phyloP scores from a whole-genome alignment of 2,329 filamentous ascomycete species.

The Apiospora malaysiana region DNA sequence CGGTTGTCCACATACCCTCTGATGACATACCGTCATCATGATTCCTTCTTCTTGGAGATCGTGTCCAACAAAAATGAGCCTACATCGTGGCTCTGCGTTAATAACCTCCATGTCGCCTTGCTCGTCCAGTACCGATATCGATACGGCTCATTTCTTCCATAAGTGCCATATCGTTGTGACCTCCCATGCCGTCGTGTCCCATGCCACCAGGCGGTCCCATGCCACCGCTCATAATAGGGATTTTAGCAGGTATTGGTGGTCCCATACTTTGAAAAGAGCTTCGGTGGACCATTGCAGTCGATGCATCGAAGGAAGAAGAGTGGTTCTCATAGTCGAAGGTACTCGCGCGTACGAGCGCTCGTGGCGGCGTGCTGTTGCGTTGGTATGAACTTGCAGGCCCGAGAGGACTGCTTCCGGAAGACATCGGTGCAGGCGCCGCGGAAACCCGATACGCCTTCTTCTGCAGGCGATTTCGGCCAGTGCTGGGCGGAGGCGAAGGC shows the following conservation, averaged over 20 bases:
- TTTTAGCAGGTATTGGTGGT: constrained; percentile 74
- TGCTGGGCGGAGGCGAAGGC: constrained; percentile 43
- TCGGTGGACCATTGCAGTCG: constrained; percentile 35
- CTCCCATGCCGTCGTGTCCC: constrained; percentile 40
- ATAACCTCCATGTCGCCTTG: constrained; percentile 51
- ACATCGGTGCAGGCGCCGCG: constrained; percentile 45
- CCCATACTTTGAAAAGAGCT: constrained; percentile 43
- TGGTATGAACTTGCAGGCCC: constrained; percentile 59
- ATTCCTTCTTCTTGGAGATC: constrained; percentile 3
- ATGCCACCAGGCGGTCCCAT: constrained; percentile 32
- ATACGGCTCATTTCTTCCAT: constrained; percentile 75
- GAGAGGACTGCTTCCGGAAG: constrained; percentile 54
- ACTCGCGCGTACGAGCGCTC: constrained; percentile 51
- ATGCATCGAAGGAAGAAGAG: constrained; percentile 43
- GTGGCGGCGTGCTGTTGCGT: constrained; percentile 54
- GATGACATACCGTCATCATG: background rate
- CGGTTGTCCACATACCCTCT: background rate
- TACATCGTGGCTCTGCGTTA: constrained; percentile 22
- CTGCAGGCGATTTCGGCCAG: constrained; percentile 65
- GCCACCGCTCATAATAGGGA: constrained; percentile 59
- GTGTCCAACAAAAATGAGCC: background rate
- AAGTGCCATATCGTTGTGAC: constrained; percentile 61
- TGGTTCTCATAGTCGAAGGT: constrained; percentile 64
- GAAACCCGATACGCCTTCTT: constrained; percentile 63
- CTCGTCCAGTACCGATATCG: constrained; percentile 67